A percentile compares a stretch with the other conserved stretches of the same genome.
These are phyloP conservation scores for Cyberlindnera maritima DNA, from an alignment of 805 yeast genomes.

Conservation along the genomic window DNA sequence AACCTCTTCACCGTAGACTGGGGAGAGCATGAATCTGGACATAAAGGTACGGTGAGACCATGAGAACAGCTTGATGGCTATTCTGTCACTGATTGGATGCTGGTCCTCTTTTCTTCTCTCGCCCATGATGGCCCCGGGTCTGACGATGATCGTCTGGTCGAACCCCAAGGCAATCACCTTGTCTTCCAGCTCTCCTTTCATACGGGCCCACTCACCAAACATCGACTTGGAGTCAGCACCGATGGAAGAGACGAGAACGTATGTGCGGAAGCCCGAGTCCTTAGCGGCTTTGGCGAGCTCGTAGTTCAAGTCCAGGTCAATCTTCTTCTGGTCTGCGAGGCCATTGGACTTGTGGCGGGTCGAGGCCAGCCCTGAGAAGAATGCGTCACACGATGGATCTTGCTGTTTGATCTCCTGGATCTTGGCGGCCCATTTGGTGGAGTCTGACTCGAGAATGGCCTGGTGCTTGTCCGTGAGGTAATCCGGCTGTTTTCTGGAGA, in stretches of 20 bases:
- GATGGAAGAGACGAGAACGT: conserved; percentile 60
- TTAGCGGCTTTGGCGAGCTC: conserved; percentile 73
- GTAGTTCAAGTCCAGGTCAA: conserved; percentile 73
- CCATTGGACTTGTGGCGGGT: conserved; percentile 73
- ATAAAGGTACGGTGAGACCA: conserved; percentile 33
- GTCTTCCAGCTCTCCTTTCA: conserved; percentile 77
- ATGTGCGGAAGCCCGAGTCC: conserved; percentile 62
- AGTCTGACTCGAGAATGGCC: conserved; percentile 43
- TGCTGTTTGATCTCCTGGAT: conserved; percentile 28
- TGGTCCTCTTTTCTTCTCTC: conserved; percentile 47
- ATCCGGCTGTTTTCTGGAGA: conserved; percentile 44
- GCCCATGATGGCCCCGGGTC: conserved; percentile 78
- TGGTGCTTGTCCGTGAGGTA: conserved; percentile 7
- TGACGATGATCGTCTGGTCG: conserved; percentile 64
- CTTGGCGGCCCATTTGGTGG: conserved; percentile 47
- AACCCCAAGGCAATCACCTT: conserved; percentile 61
- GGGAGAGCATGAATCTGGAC: conserved; percentile 34
- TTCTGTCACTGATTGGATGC: conserved; percentile 26
- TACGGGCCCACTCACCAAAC: conserved; percentile 42
- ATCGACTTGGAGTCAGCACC: conserved; percentile 61
- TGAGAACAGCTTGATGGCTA: conserved; percentile 29
- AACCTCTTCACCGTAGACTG: conserved; percentile 65
- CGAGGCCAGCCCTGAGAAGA: conserved; percentile 73
- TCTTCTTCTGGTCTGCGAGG: conserved; percentile 58
- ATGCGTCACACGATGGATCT: conserved; percentile 34